Evolutionary conservation across 805 yeast genomes (phyloP).

Genomic region (Candida easanensis): DNA sequence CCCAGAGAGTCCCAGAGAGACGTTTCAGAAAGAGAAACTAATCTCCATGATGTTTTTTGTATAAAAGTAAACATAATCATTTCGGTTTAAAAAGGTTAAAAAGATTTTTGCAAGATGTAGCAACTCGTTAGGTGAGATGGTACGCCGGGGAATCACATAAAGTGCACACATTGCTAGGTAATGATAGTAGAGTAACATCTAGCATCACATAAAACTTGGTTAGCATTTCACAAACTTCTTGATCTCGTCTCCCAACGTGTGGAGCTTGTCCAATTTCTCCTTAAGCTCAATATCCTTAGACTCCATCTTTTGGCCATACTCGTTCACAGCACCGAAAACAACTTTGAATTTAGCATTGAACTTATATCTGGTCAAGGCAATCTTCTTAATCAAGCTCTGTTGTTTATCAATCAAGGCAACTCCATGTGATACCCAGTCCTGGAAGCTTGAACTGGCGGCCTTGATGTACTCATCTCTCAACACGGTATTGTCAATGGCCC

Average conservation of each 20-base stretch:
- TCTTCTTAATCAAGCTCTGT: slow-evolving; percentile 30
- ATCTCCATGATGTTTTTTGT: slow-evolving; percentile 23
- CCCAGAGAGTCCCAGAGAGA: slow-evolving; percentile 84
- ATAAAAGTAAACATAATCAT: slow-evolving; percentile 20
- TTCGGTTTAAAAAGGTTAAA: slow-evolving; percentile 2
- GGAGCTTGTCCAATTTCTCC: slow-evolving; percentile 35
- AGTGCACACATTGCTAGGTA: too few relatives aligned
- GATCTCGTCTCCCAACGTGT: slow-evolving; percentile 41
- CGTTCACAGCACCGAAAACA: slow-evolving; percentile 37
- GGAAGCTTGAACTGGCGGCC: slow-evolving; percentile 25
- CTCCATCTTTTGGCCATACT: slow-evolving; percentile 32
- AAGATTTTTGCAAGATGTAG: too few relatives aligned
- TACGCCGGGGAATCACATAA: too few relatives aligned
- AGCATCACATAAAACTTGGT: background rate
- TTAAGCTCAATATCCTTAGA: slow-evolving; percentile 32
- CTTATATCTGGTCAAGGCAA: slow-evolving; percentile 37
- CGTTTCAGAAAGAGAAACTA: slow-evolving; percentile 91
- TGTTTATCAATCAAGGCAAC: slow-evolving; percentile 33
- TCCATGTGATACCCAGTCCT: slow-evolving; percentile 39
- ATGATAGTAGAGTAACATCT: background rate
- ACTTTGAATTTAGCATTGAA: slow-evolving; percentile 37
- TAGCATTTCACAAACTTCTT: slow-evolving; percentile 31
- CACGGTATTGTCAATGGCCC: slow-evolving; percentile 18
- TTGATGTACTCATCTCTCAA: slow-evolving; percentile 27
- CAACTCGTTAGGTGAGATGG: too few relatives aligned